Evolutionary conservation across 176 grass and related monocot genomes (phyloP).

Genomic region (Rhynchospora pubera): DNA sequence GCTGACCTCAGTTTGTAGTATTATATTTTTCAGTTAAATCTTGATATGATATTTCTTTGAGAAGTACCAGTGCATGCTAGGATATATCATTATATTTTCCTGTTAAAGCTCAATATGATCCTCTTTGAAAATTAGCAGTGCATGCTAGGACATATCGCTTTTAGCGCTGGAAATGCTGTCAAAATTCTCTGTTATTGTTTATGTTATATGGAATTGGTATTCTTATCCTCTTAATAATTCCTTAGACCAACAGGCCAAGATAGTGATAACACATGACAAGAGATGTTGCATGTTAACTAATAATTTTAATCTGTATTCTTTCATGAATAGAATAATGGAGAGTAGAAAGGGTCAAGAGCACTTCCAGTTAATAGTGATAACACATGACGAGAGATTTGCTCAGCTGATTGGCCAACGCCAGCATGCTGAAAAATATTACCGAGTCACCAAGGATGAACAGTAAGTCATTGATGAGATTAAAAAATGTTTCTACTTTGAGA

Average conservation of each 20-base stretch:
- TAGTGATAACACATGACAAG: not conserved
- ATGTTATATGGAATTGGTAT: not conserved
- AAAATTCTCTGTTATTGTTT: not conserved
- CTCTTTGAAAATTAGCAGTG: not conserved
- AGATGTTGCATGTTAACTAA: not conserved
- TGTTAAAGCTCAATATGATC: not conserved
- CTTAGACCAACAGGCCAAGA: not conserved
- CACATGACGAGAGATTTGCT: slow-evolving; percentile 93
- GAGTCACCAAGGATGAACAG: slow-evolving; percentile 89
- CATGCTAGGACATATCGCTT: not conserved
- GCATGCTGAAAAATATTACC: slow-evolving; percentile 89
- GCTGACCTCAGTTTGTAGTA: not conserved
- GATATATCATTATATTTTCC: not conserved
- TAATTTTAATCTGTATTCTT: not conserved
- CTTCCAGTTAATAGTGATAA: slow-evolving; percentile 89
- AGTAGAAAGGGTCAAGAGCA: slow-evolving; percentile 94
- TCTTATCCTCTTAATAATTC: not conserved
- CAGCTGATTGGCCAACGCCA: slow-evolving; percentile 93
- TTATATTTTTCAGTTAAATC: not conserved
- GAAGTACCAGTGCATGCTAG: not conserved
- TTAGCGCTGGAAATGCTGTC: not conserved
- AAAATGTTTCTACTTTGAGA: not conserved
- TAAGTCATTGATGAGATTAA: slow-evolving; percentile 22
- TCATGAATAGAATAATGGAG: slow-evolving; percentile 76
- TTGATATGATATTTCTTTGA: not conserved